Evolutionary conservation across 495 filamentous ascomycete genomes (phyloP).

Genomic region (Talaromyces adpressus): DNA sequence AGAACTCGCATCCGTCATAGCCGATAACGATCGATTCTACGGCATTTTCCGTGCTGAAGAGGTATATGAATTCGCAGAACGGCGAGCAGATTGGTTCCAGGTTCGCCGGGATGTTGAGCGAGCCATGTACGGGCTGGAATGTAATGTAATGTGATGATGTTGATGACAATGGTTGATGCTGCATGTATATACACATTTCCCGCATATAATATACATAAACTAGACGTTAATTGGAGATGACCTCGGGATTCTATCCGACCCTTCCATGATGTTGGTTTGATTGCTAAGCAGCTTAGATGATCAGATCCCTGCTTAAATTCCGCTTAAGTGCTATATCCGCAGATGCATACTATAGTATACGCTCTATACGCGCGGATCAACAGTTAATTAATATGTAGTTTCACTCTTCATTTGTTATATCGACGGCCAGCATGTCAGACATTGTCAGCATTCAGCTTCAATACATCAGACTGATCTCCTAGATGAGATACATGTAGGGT

Average conservation of each 20-base stretch:
- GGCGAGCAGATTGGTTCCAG: slow-evolving; percentile 88
- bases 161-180: background rate
- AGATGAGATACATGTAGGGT: background rate
- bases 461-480: too few species aligned
- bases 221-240: background rate
- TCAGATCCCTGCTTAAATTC: background rate
- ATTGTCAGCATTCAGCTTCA: background rate
- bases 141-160: slow-evolving; percentile 62
- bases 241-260: background rate
- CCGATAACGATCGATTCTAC: slow-evolving; percentile 79
- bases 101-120: slow-evolving; percentile 85
- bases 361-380: background rate
- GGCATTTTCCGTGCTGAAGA: slow-evolving; percentile 94
- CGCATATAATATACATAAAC: background rate
- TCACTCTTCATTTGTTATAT: background rate
- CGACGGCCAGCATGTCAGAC: background rate
- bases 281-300: background rate
- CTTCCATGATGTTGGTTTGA: background rate
- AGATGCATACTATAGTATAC: background rate
- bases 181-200: background rate
- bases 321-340: background rate
- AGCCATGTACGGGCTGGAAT: slow-evolving; percentile 97
- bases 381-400: background rate
- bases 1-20: slow-evolving; percentile 90
- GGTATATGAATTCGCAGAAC: slow-evolving; percentile 93